These are phyloP conservation scores for Umbelopsis sp. DNA, from an alignment of 192 early-diverging fungal genomes.

Conservation along the genomic window DNA sequence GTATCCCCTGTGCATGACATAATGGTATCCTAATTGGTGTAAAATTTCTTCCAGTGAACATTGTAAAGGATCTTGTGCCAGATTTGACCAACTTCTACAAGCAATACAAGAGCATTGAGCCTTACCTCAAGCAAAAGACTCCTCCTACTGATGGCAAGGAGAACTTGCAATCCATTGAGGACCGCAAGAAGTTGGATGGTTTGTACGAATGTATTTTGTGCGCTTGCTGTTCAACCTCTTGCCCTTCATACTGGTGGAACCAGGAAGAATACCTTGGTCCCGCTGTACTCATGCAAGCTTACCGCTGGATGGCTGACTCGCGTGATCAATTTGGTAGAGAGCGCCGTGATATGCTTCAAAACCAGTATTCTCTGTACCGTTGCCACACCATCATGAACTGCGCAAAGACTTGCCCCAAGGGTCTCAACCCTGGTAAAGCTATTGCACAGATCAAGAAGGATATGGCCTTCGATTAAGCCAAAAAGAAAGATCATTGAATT, in stretches of 20 bases:
- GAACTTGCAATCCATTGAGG: constrained; percentile 91
- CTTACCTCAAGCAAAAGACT: constrained; percentile 91
- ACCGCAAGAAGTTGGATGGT: constrained; percentile 93
- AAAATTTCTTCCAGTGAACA: constrained; percentile 66
- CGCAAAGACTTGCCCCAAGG: constrained; percentile 96
- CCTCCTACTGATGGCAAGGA: constrained; percentile 69
- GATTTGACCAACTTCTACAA: constrained; percentile 97
- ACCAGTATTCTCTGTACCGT: constrained; percentile 95
- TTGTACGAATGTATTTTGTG: constrained; percentile 98
- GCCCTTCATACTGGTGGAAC: constrained; percentile 98
- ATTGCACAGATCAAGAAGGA: constrained; percentile 96
- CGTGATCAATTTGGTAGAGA: constrained; percentile 91
- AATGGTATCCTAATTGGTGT: neutral
- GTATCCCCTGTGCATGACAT: neutral
- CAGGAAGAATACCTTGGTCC: constrained; percentile 93
- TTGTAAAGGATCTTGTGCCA: constrained; percentile 97
- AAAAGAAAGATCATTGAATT: neutral
- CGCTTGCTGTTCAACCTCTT: constrained; percentile 96
- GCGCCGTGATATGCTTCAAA: constrained; percentile 86
- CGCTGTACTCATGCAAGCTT: constrained; percentile 95
- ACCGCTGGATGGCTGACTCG: constrained; percentile 98
- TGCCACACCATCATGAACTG: constrained; percentile 99
- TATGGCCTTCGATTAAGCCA: constrained; percentile 73
- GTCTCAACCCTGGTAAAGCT: constrained; percentile 94
- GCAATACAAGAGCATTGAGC: constrained; percentile 97